Base-by-base conservation (phyloP, 768 basidiomycete genomes). In the Kwoniella mangroviensis region DNA sequence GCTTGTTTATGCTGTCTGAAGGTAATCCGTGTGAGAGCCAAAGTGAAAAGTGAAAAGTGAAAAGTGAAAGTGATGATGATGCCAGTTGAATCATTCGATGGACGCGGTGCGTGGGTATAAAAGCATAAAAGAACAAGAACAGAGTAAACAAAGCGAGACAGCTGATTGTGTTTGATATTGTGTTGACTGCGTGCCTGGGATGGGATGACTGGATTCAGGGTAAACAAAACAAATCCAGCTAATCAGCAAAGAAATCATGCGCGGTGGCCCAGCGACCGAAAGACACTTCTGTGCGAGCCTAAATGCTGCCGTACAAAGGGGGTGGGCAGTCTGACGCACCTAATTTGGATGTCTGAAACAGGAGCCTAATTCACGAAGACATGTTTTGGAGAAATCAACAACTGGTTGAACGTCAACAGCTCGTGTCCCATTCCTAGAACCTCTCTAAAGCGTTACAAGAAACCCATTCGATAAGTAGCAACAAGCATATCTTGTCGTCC, bases 241-340 rank as follows among this genome's bases (percentile, higher is more conserved):
- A n/a, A n/a, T n/a, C n/a, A 54, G 22, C 41, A 60, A 60, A 60
- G 58, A 60, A 60, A 60, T 60, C 58, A 60, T 40, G 42, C 58
- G 58, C 28, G 58, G n/a, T 13, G 45, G 13, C 5, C 12, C 45
- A 49, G 11, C 3, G 34, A 34, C 34, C 34, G 6, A 7, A 34
- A 34, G 1, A 34, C 34, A 34, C 9, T 0, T 34, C 0, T 5
- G 34, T 1, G 34, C 34, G 34, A 34, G 34, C 34, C 34, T 34
- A 34, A 7, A 34, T 0, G 6, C 34, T 34, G 4, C 9, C 1
- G 4, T 0, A 34, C 34, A 34, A 7, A 4, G 34, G 34, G 34
- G 34, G 2, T 2, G 2, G 2, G 0, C 2, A 2, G 2, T 28
- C 4, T 28, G 43, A 3, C 2, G 43, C 2, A 11, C 43, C 43